A percentile compares a stretch with the other conserved stretches of the same genome.
Evolutionary conservation across 345 rosid species (phyloP).

Genomic region (Eucalyptus lansdowneana): DNA sequence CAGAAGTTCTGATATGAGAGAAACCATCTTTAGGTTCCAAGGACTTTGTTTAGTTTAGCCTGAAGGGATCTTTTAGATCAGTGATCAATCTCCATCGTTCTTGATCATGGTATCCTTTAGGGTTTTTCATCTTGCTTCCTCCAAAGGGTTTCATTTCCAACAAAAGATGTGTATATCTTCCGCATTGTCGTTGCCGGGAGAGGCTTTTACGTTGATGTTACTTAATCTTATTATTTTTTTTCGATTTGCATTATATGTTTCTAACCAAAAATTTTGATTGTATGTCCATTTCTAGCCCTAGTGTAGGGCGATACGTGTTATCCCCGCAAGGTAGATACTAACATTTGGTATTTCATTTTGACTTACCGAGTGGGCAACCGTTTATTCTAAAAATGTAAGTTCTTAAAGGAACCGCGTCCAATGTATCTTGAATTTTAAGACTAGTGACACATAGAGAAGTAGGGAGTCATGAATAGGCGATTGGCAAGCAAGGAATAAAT

Average conservation of each 20-base stretch:
- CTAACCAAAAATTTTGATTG: rapidly evolving
- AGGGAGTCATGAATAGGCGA: background rate
- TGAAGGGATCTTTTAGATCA: background rate
- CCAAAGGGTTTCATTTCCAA: background rate
- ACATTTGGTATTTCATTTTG: background rate
- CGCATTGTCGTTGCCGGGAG: rapidly evolving
- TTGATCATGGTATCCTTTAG: background rate
- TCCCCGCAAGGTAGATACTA: background rate
- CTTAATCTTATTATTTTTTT: background rate
- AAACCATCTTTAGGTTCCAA: background rate
- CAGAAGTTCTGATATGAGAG: rapidly evolving
- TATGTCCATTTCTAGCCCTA: background rate
- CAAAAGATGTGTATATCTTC: background rate
- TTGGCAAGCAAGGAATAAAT: background rate
- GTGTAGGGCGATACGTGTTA: background rate
- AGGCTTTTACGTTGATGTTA: background rate
- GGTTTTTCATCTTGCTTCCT: background rate
- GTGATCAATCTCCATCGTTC: background rate
- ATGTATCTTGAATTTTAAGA: background rate
- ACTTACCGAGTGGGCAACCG: background rate
- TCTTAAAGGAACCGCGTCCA: background rate
- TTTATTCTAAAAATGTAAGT: background rate
- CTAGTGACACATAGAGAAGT: background rate
- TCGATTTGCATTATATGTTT: background rate
- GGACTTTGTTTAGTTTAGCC: background rate